phyloP scores from a whole-genome alignment of 345 rosid species.

The Euphorbia pulcherrima region DNA sequence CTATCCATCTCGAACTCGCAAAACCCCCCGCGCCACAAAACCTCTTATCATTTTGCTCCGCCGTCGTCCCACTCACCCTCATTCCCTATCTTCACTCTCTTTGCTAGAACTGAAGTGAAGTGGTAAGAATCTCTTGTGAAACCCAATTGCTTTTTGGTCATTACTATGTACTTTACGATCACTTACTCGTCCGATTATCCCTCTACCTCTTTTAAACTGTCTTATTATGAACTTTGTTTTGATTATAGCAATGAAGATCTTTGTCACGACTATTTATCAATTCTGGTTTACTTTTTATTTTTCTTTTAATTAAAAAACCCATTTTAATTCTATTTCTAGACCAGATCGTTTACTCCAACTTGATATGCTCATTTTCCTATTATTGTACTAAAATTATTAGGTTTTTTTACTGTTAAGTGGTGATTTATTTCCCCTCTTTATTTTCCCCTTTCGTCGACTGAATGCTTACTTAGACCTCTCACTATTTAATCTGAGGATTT shows the following conservation, averaged over 20 bases:
- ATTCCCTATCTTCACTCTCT: neutral
- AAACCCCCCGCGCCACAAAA: too few species aligned
- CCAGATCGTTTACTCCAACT: slow-evolving; percentile 16
- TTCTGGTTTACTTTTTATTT: slow-evolving; percentile 11
- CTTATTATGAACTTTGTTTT: slow-evolving; percentile 1
- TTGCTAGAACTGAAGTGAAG: slow-evolving; percentile 4
- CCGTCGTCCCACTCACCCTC: too few species aligned
- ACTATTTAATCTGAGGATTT: neutral
- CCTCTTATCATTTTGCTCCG: too few species aligned
- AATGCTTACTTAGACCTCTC: neutral
- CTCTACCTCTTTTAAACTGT: neutral
- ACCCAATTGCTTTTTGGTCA: neutral
- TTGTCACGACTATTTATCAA: slow-evolving; percentile 12
- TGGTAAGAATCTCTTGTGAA: slow-evolving; percentile 9
- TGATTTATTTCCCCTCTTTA: neutral
- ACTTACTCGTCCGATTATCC: neutral
- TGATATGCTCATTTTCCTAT: slow-evolving; percentile 9
- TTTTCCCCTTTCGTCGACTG: neutral
- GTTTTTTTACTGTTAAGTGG: neutral
- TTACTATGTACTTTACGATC: slow-evolving; percentile 14
- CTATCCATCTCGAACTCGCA: too few species aligned
- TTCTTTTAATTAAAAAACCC: neutral
- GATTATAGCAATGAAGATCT: slow-evolving; percentile 34
- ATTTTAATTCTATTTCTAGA: neutral
- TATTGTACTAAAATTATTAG: neutral